These are phyloP conservation scores for Phytopythium montanum DNA, from an alignment of 352 stramenopile species.

Conservation along the genomic window DNA sequence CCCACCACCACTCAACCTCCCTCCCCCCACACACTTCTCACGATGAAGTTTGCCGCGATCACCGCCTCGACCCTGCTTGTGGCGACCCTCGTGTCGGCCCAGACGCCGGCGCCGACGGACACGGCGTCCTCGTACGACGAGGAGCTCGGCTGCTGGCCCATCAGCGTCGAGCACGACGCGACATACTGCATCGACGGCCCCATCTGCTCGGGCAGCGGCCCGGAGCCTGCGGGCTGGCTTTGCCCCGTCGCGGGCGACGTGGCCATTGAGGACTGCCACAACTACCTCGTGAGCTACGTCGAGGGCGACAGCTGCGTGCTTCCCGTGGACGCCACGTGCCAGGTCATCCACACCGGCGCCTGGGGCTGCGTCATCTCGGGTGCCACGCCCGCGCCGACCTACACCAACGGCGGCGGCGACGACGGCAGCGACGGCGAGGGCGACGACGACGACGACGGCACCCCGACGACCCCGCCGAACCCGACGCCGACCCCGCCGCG, in stretches of 20 bases:
- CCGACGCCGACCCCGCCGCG: too few relatives aligned
- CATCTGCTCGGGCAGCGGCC: constrained; percentile 34
- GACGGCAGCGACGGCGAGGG: neutral
- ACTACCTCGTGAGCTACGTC: constrained; percentile 45
- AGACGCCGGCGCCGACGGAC: constrained; percentile 10
- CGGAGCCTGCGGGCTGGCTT: constrained; percentile 17
- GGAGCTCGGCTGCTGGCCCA: constrained; percentile 23
- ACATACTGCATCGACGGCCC: constrained; percentile 49
- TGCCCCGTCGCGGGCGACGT: constrained; percentile 39
- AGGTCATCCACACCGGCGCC: constrained; percentile 62
- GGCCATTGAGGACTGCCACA: constrained; percentile 43
- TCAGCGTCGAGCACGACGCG: constrained; percentile 42
- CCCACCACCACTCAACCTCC: neutral
- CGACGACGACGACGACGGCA: neutral
- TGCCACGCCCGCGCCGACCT: neutral
- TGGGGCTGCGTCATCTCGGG: constrained; percentile 53
- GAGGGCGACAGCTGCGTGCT: constrained; percentile 39
- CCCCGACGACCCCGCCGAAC: too few relatives aligned
- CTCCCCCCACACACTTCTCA: neutral
- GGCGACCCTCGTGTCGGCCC: constrained; percentile 10
- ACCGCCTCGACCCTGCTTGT: constrained; percentile 13
- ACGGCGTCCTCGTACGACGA: constrained; percentile 20
- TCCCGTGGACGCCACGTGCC: constrained; percentile 45
- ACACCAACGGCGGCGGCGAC: neutral
- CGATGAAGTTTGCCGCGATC: constrained; percentile 22